Evolutionary conservation across 139 green algal species (phyloP), one percentile per base, ranked within the genome.

Genomic region (Diplosphaera chodatii): DNA sequence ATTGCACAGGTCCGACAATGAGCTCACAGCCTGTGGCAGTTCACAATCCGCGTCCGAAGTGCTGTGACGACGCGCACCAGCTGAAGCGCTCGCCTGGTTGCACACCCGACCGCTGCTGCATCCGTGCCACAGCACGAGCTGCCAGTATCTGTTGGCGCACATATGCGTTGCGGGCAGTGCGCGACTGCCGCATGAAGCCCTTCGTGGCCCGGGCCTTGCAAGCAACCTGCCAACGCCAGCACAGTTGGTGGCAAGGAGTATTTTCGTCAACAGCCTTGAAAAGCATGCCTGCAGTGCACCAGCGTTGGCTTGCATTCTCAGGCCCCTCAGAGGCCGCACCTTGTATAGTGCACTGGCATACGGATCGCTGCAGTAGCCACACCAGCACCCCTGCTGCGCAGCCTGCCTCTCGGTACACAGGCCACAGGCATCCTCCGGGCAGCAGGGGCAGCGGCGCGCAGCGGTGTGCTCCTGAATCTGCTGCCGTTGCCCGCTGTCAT

Each of bases 371-470:
- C 48, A 59, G 48, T 59, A 25, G 10, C 48, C 18, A 18, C 48
- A 59, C 13, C 16, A 5, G 48, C 48, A 59, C 48, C 3, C 10
- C 37, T 20, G 37, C 37, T 10, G 37, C 13, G 48, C 10, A 3
- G 13, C 10, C 16, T 18, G 16, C 16, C 48, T 59, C 13, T 59
- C 48, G 48, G 48, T 25, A 18, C 48, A 59, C 48, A 23, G 16
- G 48, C 48, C 48, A 18, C 18, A 10, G 10, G 16, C 48, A 3
- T 6, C n/a, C 0, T 23, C 28, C 2, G 40, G 63, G 67, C 70
- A 74, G 32, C 22, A n/a, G 31, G 29, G 34, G 63, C 80, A 85
- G 64, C 55, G 72, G 37, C 83, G 83, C 23, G 37, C 63, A 40
- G 32, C 32, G 6, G 28, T 64, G 69, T 85, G 80, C 28, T 73